These are phyloP conservation scores for Cephaloascus fragrans DNA, from an alignment of 805 yeast species.

Conservation along the genomic window DNA sequence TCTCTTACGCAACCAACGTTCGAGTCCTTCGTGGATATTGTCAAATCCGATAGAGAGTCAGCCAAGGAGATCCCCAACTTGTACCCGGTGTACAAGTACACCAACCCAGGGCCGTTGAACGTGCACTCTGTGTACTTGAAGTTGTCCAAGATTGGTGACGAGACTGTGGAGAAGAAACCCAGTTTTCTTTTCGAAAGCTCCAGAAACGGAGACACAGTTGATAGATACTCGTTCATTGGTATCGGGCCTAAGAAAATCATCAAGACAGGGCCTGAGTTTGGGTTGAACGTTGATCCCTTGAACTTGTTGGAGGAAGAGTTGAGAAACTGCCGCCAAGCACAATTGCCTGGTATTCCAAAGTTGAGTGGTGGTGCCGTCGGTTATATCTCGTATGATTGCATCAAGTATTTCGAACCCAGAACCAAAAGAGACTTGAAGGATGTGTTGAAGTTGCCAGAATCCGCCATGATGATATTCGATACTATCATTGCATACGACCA, in stretches of 20 bases:
- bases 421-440: constrained; percentile 72
- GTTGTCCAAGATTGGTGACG: constrained; percentile 57
- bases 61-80: constrained; percentile 38
- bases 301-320: constrained; percentile 66
- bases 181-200: constrained; percentile 88
- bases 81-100: constrained; percentile 71
- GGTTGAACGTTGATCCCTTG: constrained; percentile 68
- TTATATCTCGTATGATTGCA: constrained; percentile 91
- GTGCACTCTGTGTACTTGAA: constrained; percentile 88
- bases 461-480: constrained; percentile 86
- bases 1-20: background rate
- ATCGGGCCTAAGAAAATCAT: constrained; percentile 73
- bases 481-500: constrained; percentile 87
- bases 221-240: constrained; percentile 88
- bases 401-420: constrained; percentile 91
- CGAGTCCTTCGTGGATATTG: background rate
- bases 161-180: constrained; percentile 38
- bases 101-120: constrained; percentile 70
- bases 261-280: constrained; percentile 63
- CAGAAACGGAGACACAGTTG: constrained; percentile 78
- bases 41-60: background rate
- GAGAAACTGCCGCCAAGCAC: constrained; percentile 53
- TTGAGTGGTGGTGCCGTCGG: constrained; percentile 96
- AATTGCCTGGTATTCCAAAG: constrained; percentile 72
- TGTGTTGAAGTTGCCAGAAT: constrained; percentile 79